These are phyloP conservation scores for Tetrapisispora namnaoensis DNA, from an alignment of 805 yeast species.

Conservation along the genomic window DNA sequence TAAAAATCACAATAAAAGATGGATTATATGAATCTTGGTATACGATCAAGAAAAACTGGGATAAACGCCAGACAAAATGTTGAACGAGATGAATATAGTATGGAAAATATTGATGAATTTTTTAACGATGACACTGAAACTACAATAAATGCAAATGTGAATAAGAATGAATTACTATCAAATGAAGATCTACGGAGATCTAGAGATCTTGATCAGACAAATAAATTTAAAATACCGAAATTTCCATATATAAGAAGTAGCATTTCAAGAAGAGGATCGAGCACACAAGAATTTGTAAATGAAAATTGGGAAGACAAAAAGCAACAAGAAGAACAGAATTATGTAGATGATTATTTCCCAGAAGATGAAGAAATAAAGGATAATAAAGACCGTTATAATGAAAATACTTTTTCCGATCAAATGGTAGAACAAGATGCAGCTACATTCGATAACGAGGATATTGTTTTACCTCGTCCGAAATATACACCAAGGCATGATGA, in stretches of 20 bases:
- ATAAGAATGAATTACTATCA: constrained; percentile 12
- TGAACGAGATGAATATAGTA: constrained; percentile 12
- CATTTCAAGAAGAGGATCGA: constrained; percentile 5
- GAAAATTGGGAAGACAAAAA: too few relatives aligned
- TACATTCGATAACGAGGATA: not conserved
- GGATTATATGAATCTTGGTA: constrained; percentile 43
- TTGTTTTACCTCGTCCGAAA: constrained; percentile 1
- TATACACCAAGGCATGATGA: constrained; percentile 3
- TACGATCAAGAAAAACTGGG: constrained; percentile 60
- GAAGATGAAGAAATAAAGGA: not conserved
- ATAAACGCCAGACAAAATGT: constrained; percentile 9
- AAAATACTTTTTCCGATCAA: not conserved
- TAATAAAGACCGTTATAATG: not conserved
- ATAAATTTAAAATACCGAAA: constrained; percentile 2
- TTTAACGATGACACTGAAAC: constrained; percentile 42
- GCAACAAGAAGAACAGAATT: not conserved
- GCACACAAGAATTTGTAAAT: not conserved
- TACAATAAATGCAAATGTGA: not conserved
- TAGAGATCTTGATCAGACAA: not conserved
- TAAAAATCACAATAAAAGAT: constrained; percentile 9
- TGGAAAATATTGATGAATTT: constrained; percentile 45
- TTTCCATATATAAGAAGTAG: constrained; percentile 1
- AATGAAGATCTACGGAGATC: constrained; percentile 12
- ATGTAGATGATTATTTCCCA: not conserved
- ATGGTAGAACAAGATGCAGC: not conserved